A percentile compares a stretch with the other conserved stretches of the same genome.
phyloP scores from a whole-genome alignment of 345 rosid species.

The Physaria fendleri region DNA sequence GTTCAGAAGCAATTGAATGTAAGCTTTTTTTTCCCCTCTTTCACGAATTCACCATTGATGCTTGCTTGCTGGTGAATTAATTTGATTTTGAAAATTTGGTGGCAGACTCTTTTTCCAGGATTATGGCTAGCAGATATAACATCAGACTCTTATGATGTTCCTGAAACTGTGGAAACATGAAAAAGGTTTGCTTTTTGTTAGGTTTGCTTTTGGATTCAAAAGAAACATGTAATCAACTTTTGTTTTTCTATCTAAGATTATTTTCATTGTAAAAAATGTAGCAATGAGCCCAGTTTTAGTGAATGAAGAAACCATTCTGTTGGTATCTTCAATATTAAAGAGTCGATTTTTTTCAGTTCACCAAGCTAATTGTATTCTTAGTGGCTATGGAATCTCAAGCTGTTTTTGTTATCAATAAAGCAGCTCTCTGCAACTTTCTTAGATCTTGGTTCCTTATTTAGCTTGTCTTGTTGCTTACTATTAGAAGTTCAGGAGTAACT shows the following conservation, averaged over 20 bases:
- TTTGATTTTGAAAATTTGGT: neutral
- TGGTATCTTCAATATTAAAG: constrained; percentile 16
- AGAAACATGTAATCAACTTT: constrained; percentile 20
- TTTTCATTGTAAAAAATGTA: constrained; percentile 27
- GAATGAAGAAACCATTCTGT: constrained; percentile 17
- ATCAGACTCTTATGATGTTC: constrained; percentile 47
- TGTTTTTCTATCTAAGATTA: neutral
- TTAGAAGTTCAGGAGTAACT: neutral
- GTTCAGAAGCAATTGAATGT: constrained; percentile 65
- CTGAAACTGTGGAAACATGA: constrained; percentile 46
- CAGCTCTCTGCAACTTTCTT: constrained; percentile 15
- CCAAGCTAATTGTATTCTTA: constrained; percentile 30
- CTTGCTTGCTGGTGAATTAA: neutral
- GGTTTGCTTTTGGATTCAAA: constrained; percentile 7
- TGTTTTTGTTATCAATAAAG: constrained; percentile 18
- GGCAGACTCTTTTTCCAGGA: constrained; percentile 57
- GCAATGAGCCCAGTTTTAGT: constrained; percentile 24
- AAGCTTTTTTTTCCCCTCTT: neutral
- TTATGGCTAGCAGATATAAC: constrained; percentile 53
- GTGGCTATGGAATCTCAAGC: constrained; percentile 20
- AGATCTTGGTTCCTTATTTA: neutral
- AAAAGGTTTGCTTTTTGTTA: too few relatives aligned
- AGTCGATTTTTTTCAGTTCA: constrained; percentile 18
- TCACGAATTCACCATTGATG: too few relatives aligned
- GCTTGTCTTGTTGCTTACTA: constrained; percentile 11